phyloP scores from a whole-genome alignment of 768 basidiomycete species.

The Tylopilus intermedius region DNA sequence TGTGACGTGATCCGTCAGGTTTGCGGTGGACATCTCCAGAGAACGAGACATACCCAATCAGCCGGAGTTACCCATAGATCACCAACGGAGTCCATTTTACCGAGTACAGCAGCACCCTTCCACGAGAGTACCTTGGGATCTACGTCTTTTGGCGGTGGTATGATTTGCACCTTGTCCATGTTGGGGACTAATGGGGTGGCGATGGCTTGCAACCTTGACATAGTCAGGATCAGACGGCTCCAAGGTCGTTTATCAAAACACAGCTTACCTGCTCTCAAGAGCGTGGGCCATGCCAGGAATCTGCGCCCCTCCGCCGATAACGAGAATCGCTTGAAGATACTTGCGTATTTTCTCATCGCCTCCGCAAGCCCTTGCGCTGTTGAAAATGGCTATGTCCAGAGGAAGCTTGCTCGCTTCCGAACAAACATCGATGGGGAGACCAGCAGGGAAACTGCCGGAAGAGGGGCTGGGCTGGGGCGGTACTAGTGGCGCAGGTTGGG shows the following conservation, averaged over 20 bases:
- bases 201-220: slow-evolving; percentile 63
- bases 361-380: slow-evolving; percentile 82
- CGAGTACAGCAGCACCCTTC: slow-evolving; percentile 92
- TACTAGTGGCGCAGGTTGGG: slow-evolving; percentile 17
- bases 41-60: slow-evolving; percentile 69
- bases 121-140: slow-evolving; percentile 87
- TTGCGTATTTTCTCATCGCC: slow-evolving; percentile 88
- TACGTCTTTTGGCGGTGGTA: slow-evolving; percentile 91
- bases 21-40: not conserved
- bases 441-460: slow-evolving; percentile 34
- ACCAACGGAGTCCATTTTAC: slow-evolving; percentile 82
- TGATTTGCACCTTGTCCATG: slow-evolving; percentile 86
- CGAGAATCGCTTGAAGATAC: slow-evolving; percentile 80
- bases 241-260: not conserved
- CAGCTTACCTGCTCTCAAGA: slow-evolving; percentile 71
- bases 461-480: slow-evolving; percentile 20
- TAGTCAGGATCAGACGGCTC: slow-evolving; percentile 6
- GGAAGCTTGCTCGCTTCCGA: slow-evolving; percentile 88
- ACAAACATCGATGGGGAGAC: slow-evolving; percentile 66
- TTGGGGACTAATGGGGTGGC: slow-evolving; percentile 75
- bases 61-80: slow-evolving; percentile 85
- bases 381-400: slow-evolving; percentile 88
- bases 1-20: slow-evolving; percentile 28
- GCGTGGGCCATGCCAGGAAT: slow-evolving; percentile 83
- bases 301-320: slow-evolving; percentile 80